Percentiles rank a stretch among this genome's conserved stretches.
Conservation (phyloP, 208 protist species). For the Wallacemonas rigidus region DNA sequence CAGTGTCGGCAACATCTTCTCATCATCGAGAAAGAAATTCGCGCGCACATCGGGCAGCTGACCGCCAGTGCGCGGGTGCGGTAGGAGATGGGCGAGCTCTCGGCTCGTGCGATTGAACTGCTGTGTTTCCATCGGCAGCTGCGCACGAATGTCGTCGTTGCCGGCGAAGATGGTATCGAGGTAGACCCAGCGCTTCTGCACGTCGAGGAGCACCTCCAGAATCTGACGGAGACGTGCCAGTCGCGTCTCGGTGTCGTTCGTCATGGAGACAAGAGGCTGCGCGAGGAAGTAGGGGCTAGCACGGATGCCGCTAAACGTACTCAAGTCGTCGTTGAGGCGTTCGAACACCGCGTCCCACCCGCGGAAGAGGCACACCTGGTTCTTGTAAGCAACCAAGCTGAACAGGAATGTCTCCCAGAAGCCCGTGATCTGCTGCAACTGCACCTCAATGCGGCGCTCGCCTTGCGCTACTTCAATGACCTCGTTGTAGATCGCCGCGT, state of each 20-base stretch:
- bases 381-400: constrained; percentile 94
- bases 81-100: constrained; percentile 95
- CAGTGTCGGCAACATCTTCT: constrained; percentile 88
- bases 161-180: constrained; percentile 97
- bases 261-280: constrained; percentile 62
- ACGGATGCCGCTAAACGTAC: constrained; percentile 93
- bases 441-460: constrained; percentile 85
- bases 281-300: constrained; percentile 96
- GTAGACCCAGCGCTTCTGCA: constrained; percentile 98
- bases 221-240: constrained; percentile 92
- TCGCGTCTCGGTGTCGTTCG: constrained; percentile 92
- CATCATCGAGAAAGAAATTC: constrained; percentile 93
- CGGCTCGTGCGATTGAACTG: constrained; percentile 94
- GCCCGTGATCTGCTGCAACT: constrained; percentile 86
- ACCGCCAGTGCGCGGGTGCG: constrained; percentile 68
- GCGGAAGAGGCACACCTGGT: constrained; percentile 93
- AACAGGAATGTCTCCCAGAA: constrained; percentile 94
- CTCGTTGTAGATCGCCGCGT: constrained; percentile 94
- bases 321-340: constrained; percentile 94
- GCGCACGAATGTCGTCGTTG: constrained; percentile 93
- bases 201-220: constrained; percentile 94
- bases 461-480: constrained; percentile 90
- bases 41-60: constrained; percentile 51
- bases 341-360: constrained; percentile 98
- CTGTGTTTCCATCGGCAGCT: constrained; percentile 94